Conservation (phyloP, 2,329 filamentous ascomycete genomes). For the Colletotrichum sp. region DNA sequence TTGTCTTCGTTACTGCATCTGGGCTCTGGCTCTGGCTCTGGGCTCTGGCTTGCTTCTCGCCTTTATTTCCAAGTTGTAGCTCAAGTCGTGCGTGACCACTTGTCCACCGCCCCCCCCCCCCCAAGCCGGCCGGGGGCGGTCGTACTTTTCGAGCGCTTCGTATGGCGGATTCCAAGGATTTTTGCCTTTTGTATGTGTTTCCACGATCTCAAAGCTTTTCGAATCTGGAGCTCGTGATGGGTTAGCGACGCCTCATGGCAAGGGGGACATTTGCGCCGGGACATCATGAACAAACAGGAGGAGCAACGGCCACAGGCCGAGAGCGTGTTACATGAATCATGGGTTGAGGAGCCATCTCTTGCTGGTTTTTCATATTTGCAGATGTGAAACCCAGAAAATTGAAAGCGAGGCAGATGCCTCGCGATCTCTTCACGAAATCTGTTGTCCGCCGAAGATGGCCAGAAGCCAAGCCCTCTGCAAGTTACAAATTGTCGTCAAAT, state of each 20-base stretch:
- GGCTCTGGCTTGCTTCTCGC: too few species aligned
- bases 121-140: not conserved
- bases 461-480: not conserved
- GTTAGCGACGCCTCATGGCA: not conserved
- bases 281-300: not conserved
- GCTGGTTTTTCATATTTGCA: not conserved
- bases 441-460: not conserved
- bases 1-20: too few species aligned
- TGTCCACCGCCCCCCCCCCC: not conserved
- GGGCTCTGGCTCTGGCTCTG: not conserved
- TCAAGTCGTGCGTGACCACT: not conserved
- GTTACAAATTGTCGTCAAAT: not conserved
- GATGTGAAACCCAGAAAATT: too few species aligned
- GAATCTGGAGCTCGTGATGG: not conserved
- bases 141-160: not conserved
- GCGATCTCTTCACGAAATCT: not conserved
- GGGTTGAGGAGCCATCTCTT: rapidly evolving
- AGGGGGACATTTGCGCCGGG: too few species aligned
- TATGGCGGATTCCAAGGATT: too few species aligned
- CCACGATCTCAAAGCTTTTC: too few species aligned
- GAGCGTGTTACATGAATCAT: too few species aligned
- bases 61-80: not conserved
- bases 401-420: too few species aligned
- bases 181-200: too few species aligned
- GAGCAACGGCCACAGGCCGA: too few species aligned